Conservation (phyloP, 73 alveolate genomes). For the Paramecium tetraurelia region DNA sequence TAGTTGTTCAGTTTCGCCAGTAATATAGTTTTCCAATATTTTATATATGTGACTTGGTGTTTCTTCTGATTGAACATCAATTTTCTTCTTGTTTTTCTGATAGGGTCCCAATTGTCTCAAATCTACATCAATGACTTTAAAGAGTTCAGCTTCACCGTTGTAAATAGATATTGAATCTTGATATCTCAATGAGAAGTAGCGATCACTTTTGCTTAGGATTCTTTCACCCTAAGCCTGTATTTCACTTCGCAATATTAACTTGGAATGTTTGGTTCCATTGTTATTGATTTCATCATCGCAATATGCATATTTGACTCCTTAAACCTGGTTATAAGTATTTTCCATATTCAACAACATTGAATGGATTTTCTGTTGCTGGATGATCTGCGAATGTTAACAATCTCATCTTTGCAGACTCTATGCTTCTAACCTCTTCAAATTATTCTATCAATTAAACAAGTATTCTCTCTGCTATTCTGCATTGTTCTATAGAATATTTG, state of each 20-base stretch:
- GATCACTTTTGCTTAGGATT: not conserved
- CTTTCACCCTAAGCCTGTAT: not conserved
- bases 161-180: not conserved
- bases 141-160: slow-evolving; percentile 4
- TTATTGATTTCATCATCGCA: not conserved
- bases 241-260: not conserved
- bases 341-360: not conserved
- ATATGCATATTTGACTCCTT: not conserved
- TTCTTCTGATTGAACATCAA: not conserved
- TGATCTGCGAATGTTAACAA: slow-evolving; percentile 32
- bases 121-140: slow-evolving; percentile 12
- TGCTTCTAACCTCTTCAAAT: not conserved
- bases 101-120: slow-evolving; percentile 2
- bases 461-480: not conserved
- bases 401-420: not conserved
- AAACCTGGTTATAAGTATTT: slow-evolving; percentile 1
- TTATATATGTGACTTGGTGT: slow-evolving; percentile 17
- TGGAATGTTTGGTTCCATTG: not conserved
- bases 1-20: not conserved
- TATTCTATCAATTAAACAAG: not conserved
- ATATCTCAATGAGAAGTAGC: not conserved
- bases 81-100: not conserved
- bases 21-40: slow-evolving; percentile 13
- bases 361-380: not conserved
- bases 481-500: not conserved